phyloP scores from a whole-genome alignment of 1,284 basidiomycete species.

The Sanghuangporus baumii region DNA sequence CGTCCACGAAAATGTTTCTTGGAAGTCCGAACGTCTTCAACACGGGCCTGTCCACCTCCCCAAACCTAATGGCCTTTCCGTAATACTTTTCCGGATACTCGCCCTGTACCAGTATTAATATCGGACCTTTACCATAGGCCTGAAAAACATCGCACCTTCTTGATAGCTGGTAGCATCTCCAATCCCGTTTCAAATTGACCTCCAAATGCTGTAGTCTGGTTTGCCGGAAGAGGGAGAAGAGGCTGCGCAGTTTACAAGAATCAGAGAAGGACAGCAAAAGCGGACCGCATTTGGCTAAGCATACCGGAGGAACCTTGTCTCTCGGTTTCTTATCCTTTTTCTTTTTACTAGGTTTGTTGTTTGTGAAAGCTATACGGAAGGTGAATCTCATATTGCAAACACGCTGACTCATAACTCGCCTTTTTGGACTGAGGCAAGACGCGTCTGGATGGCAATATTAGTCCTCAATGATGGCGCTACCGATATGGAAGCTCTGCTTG shows the following conservation, averaged over 20 bases:
- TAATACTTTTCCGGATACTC: constrained; percentile 18
- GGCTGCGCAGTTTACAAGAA: neutral
- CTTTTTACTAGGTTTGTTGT: neutral
- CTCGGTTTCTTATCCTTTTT: constrained; percentile 8
- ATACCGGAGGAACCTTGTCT: constrained; percentile 11
- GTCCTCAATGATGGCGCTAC: neutral
- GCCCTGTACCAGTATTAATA: neutral
- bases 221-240: constrained; percentile 11
- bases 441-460: constrained; percentile 3
- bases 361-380: neutral
- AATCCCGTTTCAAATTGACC: neutral
- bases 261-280: neutral
- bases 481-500: neutral
- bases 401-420: too few species aligned
- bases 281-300: neutral
- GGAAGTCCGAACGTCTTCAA: constrained; percentile 61
- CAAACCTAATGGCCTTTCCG: constrained; percentile 39
- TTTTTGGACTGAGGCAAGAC: constrained; percentile 3
- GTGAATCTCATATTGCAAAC: neutral
- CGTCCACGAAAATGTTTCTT: constrained; percentile 58
- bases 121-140: neutral
- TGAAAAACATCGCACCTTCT: constrained; percentile 1
- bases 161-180: neutral
- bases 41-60: constrained; percentile 40
- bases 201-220: neutral